Conservation (phyloP, 1,139 yeast species). For the Kodamaea fungicola region DNA sequence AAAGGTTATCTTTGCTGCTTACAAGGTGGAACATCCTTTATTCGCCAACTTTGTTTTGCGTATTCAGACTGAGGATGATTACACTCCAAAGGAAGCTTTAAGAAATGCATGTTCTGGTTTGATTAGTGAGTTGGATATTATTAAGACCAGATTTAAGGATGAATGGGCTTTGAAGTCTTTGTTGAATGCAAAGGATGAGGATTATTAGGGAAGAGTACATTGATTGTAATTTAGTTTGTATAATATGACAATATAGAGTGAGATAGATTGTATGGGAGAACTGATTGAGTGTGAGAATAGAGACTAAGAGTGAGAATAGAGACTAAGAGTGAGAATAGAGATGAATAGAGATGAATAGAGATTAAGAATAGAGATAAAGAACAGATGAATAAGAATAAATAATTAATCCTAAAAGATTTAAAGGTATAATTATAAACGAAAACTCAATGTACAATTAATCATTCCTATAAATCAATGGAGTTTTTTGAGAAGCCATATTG, state of each 20-base stretch:
- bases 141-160: constrained; percentile 75
- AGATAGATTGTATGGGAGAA: too few species aligned
- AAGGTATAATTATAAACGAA: too few species aligned
- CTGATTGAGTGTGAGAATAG: too few species aligned
- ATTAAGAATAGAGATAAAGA: too few species aligned
- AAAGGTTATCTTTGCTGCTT: constrained; percentile 90
- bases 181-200: constrained; percentile 54
- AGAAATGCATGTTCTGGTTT: constrained; percentile 83
- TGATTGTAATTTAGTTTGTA: background rate
- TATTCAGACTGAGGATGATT: constrained; percentile 93
- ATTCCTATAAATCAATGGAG: too few species aligned
- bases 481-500: too few species aligned
- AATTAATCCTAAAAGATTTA: too few species aligned
- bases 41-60: constrained; percentile 93
- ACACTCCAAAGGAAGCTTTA: constrained; percentile 86
- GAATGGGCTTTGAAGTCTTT: constrained; percentile 93
- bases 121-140: constrained; percentile 70
- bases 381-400: too few species aligned
- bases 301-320: too few species aligned
- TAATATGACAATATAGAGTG: background rate
- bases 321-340: too few species aligned
- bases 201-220: constrained; percentile 9
- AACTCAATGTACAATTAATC: too few species aligned
- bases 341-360: too few species aligned
- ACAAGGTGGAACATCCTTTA: constrained; percentile 95